Conservation (phyloP, 2,329 filamentous ascomycete genomes). For the Aureobasidium leucospermi region DNA sequence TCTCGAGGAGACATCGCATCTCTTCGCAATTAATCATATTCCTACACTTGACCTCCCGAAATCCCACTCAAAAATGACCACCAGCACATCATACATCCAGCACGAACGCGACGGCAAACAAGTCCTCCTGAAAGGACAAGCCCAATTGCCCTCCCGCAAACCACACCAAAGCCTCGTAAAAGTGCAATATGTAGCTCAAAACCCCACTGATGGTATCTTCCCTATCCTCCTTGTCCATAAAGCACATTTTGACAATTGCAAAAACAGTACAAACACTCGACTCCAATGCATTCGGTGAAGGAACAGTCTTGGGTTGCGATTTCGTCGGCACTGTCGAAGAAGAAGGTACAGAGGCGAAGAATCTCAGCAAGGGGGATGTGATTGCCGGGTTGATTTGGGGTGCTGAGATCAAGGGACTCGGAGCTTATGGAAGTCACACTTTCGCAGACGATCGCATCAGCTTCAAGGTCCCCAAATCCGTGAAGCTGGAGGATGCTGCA, state of each 20-base stretch:
- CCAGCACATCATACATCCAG: neutral
- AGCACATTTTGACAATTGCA: neutral
- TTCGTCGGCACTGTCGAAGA: slow-evolving; percentile 46
- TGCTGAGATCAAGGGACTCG: slow-evolving; percentile 8
- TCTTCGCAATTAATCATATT: too few species aligned
- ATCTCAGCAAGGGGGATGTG: slow-evolving; percentile 44
- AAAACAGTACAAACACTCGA: slow-evolving; percentile 6
- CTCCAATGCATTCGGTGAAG: neutral
- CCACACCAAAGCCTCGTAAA: slow-evolving; percentile 36
- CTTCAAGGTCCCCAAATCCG: neutral
- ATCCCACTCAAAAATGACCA: neutral
- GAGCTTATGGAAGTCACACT: neutral
- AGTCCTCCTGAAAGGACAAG: neutral
- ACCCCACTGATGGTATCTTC: slow-evolving; percentile 45
- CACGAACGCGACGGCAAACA: neutral
- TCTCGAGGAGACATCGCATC: too few species aligned
- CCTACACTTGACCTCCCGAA: too few species aligned
- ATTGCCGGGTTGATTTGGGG: slow-evolving; percentile 38
- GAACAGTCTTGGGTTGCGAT: slow-evolving; percentile 39
- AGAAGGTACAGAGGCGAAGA: slow-evolving; percentile 44
- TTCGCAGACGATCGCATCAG: slow-evolving; percentile 4
- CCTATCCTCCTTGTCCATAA: neutral
- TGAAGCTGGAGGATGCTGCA: neutral
- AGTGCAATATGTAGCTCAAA: slow-evolving; percentile 45
- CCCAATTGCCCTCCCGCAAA: neutral